A percentile compares a stretch with the other conserved stretches of the same genome.
phyloP scores from a whole-genome alignment of 306 rosid genomes.

The Lathyrus aphaca region DNA sequence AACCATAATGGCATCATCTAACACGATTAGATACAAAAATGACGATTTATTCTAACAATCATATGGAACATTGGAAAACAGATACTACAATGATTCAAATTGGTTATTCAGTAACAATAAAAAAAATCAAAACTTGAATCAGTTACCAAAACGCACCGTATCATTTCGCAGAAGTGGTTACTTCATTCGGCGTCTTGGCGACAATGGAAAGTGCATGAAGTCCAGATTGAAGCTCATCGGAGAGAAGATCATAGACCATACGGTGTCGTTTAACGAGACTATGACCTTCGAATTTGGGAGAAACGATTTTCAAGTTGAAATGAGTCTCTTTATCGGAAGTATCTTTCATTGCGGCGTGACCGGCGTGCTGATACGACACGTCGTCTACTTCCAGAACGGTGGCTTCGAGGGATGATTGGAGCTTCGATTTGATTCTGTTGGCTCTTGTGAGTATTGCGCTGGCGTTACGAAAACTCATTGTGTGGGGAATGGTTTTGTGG shows the following conservation, averaged over 20 bases:
- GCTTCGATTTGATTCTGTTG: constrained; percentile 62
- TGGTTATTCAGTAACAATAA: neutral
- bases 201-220: constrained; percentile 46
- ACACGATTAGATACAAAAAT: no score
- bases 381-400: constrained; percentile 73
- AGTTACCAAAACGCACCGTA: neutral
- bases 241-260: constrained; percentile 44
- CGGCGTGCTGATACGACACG: constrained; percentile 87
- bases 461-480: constrained; percentile 62
- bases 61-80: neutral
- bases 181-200: constrained; percentile 41
- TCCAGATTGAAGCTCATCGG: constrained; percentile 43
- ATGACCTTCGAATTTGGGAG: constrained; percentile 72
- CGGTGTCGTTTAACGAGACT: constrained; percentile 50
- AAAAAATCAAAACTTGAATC: constrained; percentile 27
- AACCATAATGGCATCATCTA: no score
- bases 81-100: neutral
- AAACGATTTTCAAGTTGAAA: constrained; percentile 75
- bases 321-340: constrained; percentile 69
- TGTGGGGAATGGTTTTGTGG: no score
- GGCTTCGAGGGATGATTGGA: constrained; percentile 74
- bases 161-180: neutral
- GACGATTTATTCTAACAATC: no score
- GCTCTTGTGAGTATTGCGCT: constrained; percentile 59
- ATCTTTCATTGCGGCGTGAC: constrained; percentile 71